phyloP scores from a whole-genome alignment of 2,329 filamentous ascomycete species.

The Aaosphaeria arxii region DNA sequence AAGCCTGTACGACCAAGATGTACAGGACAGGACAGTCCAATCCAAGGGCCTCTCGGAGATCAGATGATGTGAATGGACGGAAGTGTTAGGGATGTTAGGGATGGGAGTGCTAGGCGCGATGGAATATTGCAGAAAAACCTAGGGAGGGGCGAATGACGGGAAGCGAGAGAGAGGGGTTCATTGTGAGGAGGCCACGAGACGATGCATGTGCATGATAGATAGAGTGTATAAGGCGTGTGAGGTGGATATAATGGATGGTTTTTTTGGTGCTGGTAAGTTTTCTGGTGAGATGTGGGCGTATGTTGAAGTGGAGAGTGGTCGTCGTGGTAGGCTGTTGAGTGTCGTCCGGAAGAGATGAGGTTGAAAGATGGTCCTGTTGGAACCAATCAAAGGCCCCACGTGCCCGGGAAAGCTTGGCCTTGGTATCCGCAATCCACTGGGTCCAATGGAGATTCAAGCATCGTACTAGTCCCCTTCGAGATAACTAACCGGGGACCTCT shows the following conservation, averaged over 20 bases:
- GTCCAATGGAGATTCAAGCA: no score
- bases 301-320: no score
- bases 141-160: not conserved
- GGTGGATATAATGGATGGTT: no score
- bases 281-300: no score
- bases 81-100: conserved; percentile 25
- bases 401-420: no score
- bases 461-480: no score
- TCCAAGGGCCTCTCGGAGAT: conserved; percentile 4
- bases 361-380: conserved; percentile 16
- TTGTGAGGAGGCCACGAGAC: conserved; percentile 33
- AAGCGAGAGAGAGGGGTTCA: conserved; percentile 13
- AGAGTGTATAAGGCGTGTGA: conserved; percentile 4
- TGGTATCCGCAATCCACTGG: no score
- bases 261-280: no score
- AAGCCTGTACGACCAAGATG: no score
- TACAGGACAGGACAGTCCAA: no score
- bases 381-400: conserved; percentile 11
- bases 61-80: conserved; percentile 13
- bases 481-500: no score
- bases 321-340: no score
- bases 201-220: conserved; percentile 24
- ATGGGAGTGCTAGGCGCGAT: not conserved
- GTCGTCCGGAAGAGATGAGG: conserved; percentile 11
- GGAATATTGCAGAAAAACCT: not conserved